Conservation (phyloP, 495 filamentous ascomycete genomes). For the Aspergillus avenaceus region DNA sequence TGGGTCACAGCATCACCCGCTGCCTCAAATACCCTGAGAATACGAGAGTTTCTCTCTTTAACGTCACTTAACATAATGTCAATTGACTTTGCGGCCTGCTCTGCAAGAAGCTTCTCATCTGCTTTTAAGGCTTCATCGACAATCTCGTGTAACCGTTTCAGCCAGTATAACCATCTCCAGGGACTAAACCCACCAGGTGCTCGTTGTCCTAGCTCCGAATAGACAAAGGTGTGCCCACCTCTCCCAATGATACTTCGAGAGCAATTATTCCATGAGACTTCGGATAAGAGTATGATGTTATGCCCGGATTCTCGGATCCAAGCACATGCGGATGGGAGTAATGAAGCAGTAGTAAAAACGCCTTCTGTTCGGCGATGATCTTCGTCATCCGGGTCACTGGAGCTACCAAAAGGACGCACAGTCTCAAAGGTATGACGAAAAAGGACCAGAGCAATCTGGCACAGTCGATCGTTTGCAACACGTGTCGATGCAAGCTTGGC, state of each 20-base stretch:
- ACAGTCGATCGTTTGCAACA: not conserved
- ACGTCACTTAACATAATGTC: conserved; percentile 6
- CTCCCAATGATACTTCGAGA: not conserved
- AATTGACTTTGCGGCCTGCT: conserved; percentile 2
- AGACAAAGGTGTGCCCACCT: not conserved
- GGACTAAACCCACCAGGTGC: conserved; percentile 4
- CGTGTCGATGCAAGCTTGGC: conserved; percentile 6
- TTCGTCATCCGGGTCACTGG: not conserved
- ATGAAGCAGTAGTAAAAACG: not conserved
- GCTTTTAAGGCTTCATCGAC: not conserved
- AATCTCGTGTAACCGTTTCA: conserved; percentile 8
- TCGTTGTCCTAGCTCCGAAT: conserved; percentile 4
- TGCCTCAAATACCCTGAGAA: conserved; percentile 5
- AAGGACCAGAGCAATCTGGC: conserved; percentile 5
- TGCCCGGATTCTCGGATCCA: conserved; percentile 2
- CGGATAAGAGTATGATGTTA: conserved; percentile 5
- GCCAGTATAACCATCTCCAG: conserved; percentile 10
- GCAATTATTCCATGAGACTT: conserved; percentile 5
- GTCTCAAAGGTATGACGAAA: conserved; percentile 5
- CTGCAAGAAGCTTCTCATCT: not conserved
- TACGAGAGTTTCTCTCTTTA: conserved; percentile 6
- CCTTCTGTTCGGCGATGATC: not conserved
- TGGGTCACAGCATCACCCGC: conserved; percentile 3
- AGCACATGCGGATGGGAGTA: conserved; percentile 3
- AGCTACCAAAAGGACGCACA: not conserved